These are phyloP conservation scores for Aspergillus ustus DNA, from an alignment of 2,329 filamentous ascomycete genomes.

Conservation along the genomic window DNA sequence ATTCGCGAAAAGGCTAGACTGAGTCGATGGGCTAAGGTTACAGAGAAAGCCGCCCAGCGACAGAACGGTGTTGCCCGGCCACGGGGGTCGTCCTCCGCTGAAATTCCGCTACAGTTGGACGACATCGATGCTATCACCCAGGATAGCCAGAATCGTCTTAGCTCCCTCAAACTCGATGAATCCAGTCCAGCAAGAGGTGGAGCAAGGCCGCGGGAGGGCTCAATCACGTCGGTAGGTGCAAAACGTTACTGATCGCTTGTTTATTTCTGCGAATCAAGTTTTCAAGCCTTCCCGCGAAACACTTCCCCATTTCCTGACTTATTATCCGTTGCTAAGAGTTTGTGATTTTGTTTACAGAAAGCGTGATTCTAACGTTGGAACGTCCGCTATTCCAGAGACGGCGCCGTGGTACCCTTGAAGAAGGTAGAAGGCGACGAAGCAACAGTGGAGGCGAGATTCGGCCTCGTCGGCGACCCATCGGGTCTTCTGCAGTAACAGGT, in stretches of 20 bases:
- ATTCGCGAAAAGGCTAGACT: constrained; percentile 80
- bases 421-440: constrained; percentile 46
- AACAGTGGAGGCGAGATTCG: constrained; percentile 48
- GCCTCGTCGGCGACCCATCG: constrained; percentile 46
- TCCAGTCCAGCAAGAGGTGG: constrained; percentile 53
- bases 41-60: constrained; percentile 76
- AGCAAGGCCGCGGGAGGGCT: constrained; percentile 48
- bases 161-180: constrained; percentile 87
- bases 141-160: constrained; percentile 83
- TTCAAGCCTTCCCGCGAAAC: constrained; percentile 22
- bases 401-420: constrained; percentile 48
- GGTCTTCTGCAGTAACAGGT: constrained; percentile 41
- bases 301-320: constrained; percentile 27
- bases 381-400: constrained; percentile 53
- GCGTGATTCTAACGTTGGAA: constrained; percentile 53
- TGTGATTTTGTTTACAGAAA: constrained; percentile 43
- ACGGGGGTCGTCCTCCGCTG: constrained; percentile 41
- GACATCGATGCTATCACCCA: constrained; percentile 80
- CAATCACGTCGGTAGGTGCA: constrained; percentile 46
- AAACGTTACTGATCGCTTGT: constrained; percentile 31
- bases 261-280: constrained; percentile 26
- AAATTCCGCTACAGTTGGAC: constrained; percentile 58
- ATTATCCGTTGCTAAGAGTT: constrained; percentile 47
- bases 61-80: constrained; percentile 54
- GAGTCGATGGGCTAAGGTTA: constrained; percentile 85